Conservation (phyloP, 768 basidiomycete species). For the Hortiboletus campestris region DNA sequence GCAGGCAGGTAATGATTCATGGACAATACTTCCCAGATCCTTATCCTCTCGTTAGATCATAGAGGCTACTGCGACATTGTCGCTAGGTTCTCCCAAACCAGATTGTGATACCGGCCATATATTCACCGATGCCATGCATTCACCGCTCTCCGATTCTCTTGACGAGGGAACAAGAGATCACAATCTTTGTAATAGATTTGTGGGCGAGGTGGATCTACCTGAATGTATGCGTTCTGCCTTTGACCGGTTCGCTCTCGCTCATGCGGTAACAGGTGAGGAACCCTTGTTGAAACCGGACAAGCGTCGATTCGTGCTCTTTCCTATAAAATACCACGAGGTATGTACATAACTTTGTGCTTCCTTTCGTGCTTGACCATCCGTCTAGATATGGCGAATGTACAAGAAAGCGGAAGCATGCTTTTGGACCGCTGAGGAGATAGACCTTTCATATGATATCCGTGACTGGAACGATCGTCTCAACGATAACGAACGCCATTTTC, state of each 20-base stretch:
- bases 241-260: neutral
- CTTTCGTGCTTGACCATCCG: neutral
- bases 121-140: neutral
- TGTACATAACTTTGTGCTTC: conserved; percentile 18
- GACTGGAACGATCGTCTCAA: conserved; percentile 85
- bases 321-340: conserved; percentile 89
- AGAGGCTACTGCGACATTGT: conserved; percentile 2
- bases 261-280: conserved; percentile 43
- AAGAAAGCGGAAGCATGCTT: conserved; percentile 92
- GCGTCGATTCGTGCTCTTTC: conserved; percentile 87
- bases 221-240: conserved; percentile 11
- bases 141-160: neutral
- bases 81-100: conserved; percentile 1
- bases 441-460: conserved; percentile 77
- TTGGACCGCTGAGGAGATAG: conserved; percentile 91
- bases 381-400: conserved; percentile 91
- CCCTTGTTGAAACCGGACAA: conserved; percentile 76
- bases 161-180: neutral
- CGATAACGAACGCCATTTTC: conserved; percentile 78
- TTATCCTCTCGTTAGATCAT: conserved; percentile 3
- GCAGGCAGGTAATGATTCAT: conserved; percentile 1
- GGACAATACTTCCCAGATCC: too few relatives aligned
- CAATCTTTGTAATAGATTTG: conserved; percentile 4
- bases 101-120: neutral
- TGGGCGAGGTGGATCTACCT: conserved; percentile 19